Evolutionary conservation across 768 basidiomycete species (phyloP).

Genomic region (Chiua virens): DNA sequence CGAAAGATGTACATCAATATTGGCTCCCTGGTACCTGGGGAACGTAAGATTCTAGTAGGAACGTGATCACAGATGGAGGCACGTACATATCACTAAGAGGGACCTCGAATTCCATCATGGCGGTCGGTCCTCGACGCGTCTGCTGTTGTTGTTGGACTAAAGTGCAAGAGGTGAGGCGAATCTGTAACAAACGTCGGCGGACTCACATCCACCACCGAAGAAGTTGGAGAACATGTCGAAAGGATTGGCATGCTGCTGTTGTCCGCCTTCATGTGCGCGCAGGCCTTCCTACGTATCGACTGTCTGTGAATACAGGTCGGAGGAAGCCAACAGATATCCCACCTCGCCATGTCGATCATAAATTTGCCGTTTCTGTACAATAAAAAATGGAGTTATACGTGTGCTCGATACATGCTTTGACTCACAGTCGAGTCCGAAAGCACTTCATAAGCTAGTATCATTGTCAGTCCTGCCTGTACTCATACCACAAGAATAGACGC

Average conservation of each 20-base stretch:
- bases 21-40: slow-evolving; percentile 76
- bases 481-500: slow-evolving; percentile 19
- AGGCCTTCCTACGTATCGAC: slow-evolving; percentile 68
- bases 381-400: neutral
- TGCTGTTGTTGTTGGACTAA: slow-evolving; percentile 49
- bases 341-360: slow-evolving; percentile 95
- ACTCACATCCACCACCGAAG: slow-evolving; percentile 81
- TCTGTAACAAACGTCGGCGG: neutral
- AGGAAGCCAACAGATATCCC: slow-evolving; percentile 10
- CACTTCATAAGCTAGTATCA: slow-evolving; percentile 81
- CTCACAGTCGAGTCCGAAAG: slow-evolving; percentile 80
- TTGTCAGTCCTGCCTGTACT: slow-evolving; percentile 4
- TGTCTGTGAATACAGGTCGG: slow-evolving; percentile 3
- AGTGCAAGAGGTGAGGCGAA: neutral
- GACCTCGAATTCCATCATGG: slow-evolving; percentile 82
- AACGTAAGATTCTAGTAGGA: slow-evolving; percentile 2
- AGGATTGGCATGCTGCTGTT: slow-evolving; percentile 72
- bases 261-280: slow-evolving; percentile 88
- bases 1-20: slow-evolving; percentile 65
- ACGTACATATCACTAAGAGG: slow-evolving; percentile 79
- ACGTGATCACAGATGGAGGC: neutral
- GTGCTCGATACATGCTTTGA: neutral
- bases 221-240: slow-evolving; percentile 94
- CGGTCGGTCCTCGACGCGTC: slow-evolving; percentile 72
- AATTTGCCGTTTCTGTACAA: slow-evolving; percentile 77